Base-by-base conservation (phyloP, 2,329 filamentous ascomycete genomes). In the Colletotrichum musicola region DNA sequence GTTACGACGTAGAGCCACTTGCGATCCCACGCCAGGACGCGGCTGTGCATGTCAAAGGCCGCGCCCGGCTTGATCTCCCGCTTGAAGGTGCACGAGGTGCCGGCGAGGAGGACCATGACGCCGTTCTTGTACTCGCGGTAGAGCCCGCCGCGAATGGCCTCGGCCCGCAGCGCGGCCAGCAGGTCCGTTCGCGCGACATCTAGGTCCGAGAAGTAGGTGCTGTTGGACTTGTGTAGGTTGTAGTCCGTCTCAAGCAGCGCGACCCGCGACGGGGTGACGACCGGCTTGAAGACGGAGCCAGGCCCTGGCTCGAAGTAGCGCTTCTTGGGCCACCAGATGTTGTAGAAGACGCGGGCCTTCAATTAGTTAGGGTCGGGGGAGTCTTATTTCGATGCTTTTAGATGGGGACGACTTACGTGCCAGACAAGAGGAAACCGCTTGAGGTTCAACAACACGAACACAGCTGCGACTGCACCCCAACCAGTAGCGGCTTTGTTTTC, bases 211-310 rank as follows among this genome's bases (percentile, higher is more conserved):
- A 92, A 93, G 78, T 92, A 93, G 1, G 90, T 92, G 72, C 83
- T 87, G 78, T 93, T 93, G 51, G 86, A 90, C 75, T 93, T 93
- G 81, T 93, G 90, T 62, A 92, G 73, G 77, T 93, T 93, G 82
- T 92, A 92, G 77, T 93, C 91, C 73, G 84, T 90, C 79, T 93
- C 91, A 13, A 69, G n/a, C 12, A 69, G 14, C 14, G 63, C 88
- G 14, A 91, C 88, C 74, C 89, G 88, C 6, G 91, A 89, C 42
- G 85, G 83, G 9, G 90, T 89, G 63, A 93, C 89, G 47, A 92
- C 81, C 72, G 77, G 79, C 72, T 79, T 78, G 74, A 81, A 82
- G 49, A 81, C 75, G 25, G 79, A 73, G 4, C 72, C 73, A 0
- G 74, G 72, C 9, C 72, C 71, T 35, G 65, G 55, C 64, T 73